Base-by-base conservation (phyloP, 108 stramenopile genomes). In the Nitzschia inconspicua region DNA sequence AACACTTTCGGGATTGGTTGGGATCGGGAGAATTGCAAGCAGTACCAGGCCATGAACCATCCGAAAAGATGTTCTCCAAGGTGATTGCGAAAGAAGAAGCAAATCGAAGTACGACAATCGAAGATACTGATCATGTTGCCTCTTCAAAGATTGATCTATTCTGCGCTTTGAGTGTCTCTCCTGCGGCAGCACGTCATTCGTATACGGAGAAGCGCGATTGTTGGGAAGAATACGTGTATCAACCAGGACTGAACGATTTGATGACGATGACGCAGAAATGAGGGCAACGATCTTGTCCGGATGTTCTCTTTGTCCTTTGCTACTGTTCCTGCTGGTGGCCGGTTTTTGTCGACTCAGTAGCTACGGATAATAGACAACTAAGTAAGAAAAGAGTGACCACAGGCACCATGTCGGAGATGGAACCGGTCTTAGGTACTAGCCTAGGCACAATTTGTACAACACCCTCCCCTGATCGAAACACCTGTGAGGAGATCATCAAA, bases 171-270 rank as follows among this genome's bases (percentile, higher is more conserved):
- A 63, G 55, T 32, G 80, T 82, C 10, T 79, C 77, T 55, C 91
- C 91, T 0, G 86, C 86, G 5, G 90, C 90, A 10, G 81, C 86
- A n/a, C 66, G 37, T 10, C 80, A 65, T 16, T 76, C 68, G 0
- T 92, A 92, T 47, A 62, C 52, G 32, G 66, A 88, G 55, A 92
- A 92, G 52, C 75, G 91, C 51, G 73, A 85, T 41, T 74, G 66
- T 66, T 92, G 86, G 86, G 83, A 86, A 27, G 34, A 42, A 36
- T 41, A 70, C 44, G 82, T 84, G 16, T 92, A 83, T 63, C 23
- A 48, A 14, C 83, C 91, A 28, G 91, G 86, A 22, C 56, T 92
- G 57, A 23, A 60, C 43, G 80, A 84, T 47, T 57, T 47, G n/a
- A n/a, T n/a, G n/a, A n/a, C n/a, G n/a, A n/a, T n/a, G n/a, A n/a